Conservation (phyloP, 2,329 filamentous ascomycete genomes). For the Dactylellina haptotyla region DNA sequence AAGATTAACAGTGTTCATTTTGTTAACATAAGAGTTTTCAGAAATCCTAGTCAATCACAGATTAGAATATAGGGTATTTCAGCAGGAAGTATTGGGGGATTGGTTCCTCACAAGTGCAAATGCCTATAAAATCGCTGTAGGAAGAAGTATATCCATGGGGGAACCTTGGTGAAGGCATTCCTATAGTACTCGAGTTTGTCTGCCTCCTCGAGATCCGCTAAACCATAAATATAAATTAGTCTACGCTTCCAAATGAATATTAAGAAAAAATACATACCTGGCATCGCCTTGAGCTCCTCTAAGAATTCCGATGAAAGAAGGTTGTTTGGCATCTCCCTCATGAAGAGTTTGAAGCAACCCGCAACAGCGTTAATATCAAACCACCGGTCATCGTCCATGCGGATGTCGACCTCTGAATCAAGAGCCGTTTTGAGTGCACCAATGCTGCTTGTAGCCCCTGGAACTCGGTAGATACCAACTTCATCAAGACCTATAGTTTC, state of each 20-base stretch:
- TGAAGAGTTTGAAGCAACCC: constrained; percentile 58
- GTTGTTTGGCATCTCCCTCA: constrained; percentile 58
- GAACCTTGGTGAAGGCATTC: constrained; percentile 52
- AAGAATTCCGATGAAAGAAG: constrained; percentile 65
- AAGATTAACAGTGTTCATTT: constrained; percentile 58
- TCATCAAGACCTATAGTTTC: constrained; percentile 56
- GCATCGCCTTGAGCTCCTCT: constrained; percentile 71
- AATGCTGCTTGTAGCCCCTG: constrained; percentile 58
- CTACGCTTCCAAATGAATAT: not conserved
- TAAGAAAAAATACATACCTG: constrained; percentile 65
- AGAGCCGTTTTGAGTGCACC: constrained; percentile 58
- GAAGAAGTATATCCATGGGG: constrained; percentile 57
- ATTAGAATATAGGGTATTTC: not conserved
- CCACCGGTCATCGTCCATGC: constrained; percentile 59
- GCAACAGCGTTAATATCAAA: constrained; percentile 59
- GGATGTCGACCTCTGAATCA: constrained; percentile 58
- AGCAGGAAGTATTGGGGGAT: not conserved
- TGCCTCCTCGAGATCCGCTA: constrained; percentile 44
- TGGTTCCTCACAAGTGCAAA: constrained; percentile 55
- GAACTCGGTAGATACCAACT: constrained; percentile 58
- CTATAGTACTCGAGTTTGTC: constrained; percentile 47
- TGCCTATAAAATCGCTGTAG: constrained; percentile 58
- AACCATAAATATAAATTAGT: constrained; percentile 53
- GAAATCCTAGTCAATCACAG: constrained; percentile 56
- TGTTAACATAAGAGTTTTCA: constrained; percentile 57